A percentile compares a stretch with the other conserved stretches of the same genome.
phyloP scores from a whole-genome alignment of 768 basidiomycete species.

The Trametes villosa region DNA sequence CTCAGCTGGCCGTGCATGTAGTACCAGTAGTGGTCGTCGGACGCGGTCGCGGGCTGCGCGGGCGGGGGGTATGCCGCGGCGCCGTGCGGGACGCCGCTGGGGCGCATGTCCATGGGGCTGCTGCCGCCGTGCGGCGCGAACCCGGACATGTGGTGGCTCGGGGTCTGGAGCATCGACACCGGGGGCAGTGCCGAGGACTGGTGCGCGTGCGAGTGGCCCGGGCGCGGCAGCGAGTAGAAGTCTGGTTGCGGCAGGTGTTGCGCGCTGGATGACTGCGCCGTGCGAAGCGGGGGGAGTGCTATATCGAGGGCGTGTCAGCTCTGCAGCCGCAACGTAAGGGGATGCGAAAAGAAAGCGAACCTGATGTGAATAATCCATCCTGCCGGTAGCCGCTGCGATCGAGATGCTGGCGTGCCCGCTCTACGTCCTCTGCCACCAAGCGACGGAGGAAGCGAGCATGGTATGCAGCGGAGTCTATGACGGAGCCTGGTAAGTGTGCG shows the following conservation, averaged over 20 bases:
- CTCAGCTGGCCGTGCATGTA: slow-evolving; percentile 14
- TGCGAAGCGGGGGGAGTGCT: slow-evolving; percentile 17
- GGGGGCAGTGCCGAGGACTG: slow-evolving; percentile 6
- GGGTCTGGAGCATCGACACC: slow-evolving; percentile 5
- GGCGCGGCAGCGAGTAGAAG: not conserved
- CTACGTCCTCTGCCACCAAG: slow-evolving; percentile 65
- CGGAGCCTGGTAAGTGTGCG: slow-evolving; percentile 56
- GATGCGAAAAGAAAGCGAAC: not conserved
- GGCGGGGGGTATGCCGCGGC: not conserved
- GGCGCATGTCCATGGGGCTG: too few relatives aligned
- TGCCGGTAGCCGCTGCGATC: slow-evolving; percentile 3
- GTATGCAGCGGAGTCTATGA: slow-evolving; percentile 69
- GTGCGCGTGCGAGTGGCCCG: not conserved
- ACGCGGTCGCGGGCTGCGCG: not conserved
- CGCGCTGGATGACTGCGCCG: not conserved
- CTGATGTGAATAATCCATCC: slow-evolving; percentile 13
- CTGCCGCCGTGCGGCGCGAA: too few relatives aligned
- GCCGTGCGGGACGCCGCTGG: not conserved
- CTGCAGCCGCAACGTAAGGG: not conserved
- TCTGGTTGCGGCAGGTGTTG: not conserved
- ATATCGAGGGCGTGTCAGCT: not conserved
- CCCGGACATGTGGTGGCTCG: not conserved
- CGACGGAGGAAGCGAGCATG: slow-evolving; percentile 81
- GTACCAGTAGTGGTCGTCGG: slow-evolving; percentile 10
- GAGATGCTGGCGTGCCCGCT: slow-evolving; percentile 49